Evolutionary conservation across 305 asterid genomes (phyloP).

Genomic region (Petunia hybrid): DNA sequence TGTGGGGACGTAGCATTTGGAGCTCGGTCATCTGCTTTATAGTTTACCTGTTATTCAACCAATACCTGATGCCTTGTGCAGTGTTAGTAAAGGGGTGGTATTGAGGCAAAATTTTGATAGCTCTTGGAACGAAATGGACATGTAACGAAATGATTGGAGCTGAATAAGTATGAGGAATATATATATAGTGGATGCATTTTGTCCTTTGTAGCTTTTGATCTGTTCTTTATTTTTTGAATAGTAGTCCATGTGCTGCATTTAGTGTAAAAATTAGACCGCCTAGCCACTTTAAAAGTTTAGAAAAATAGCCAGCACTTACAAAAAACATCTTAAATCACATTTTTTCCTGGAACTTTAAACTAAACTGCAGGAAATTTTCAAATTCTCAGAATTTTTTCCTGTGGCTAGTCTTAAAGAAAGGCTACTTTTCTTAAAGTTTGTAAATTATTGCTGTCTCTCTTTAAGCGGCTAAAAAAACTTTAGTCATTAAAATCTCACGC

Average conservation of each 20-base stretch:
- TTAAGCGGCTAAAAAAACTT: too few species aligned
- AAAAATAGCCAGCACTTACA: too few species aligned
- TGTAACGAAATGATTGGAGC: background rate
- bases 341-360: too few species aligned
- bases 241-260: background rate
- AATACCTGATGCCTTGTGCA: background rate
- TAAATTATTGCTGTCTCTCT: too few species aligned
- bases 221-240: background rate
- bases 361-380: too few species aligned
- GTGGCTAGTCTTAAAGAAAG: too few species aligned
- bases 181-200: background rate
- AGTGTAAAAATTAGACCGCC: too few species aligned
- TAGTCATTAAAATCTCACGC: too few species aligned
- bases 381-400: too few species aligned
- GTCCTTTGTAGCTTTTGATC: background rate
- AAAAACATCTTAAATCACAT: too few species aligned
- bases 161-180: background rate
- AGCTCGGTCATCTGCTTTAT: background rate
- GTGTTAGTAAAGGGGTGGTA: background rate
- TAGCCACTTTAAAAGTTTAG: too few species aligned
- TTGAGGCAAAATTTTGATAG: background rate
- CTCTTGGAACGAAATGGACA: conserved; percentile 18
- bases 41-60: background rate
- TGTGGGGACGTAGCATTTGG: background rate
- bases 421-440: too few species aligned